Percentiles rank a stretch among this genome's conserved stretches.
phyloP scores from a whole-genome alignment of 2,329 filamentous ascomycete genomes.

The Stenocarpella maydis region DNA sequence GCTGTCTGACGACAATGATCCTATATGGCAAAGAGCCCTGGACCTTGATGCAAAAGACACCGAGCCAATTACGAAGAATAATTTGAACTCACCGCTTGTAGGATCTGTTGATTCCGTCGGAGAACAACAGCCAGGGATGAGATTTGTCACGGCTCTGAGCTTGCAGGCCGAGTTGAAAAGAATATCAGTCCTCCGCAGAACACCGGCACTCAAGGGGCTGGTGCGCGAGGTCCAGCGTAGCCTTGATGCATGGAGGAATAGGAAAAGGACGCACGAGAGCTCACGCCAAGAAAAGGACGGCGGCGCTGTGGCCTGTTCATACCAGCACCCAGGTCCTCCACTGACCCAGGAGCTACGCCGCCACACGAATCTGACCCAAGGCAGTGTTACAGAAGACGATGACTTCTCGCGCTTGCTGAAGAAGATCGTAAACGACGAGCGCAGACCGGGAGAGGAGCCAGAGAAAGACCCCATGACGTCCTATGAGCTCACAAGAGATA shows the following conservation, averaged over 20 bases:
- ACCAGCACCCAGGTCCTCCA: background rate
- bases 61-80: background rate
- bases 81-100: background rate
- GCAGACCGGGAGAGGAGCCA: background rate
- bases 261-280: background rate
- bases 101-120: background rate
- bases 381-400: slow-evolving; percentile 14
- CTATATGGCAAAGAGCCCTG: slow-evolving; percentile 17
- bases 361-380: slow-evolving; percentile 11
- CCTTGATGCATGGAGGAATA: slow-evolving; percentile 11
- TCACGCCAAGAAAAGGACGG: background rate
- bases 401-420: slow-evolving; percentile 14
- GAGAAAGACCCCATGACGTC: background rate
- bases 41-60: slow-evolving; percentile 15
- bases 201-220: slow-evolving; percentile 22
- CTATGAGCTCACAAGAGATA: slow-evolving; percentile 24
- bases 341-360: background rate
- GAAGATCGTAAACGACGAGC: slow-evolving; percentile 12
- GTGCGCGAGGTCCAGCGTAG: slow-evolving; percentile 19
- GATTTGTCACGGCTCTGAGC: slow-evolving; percentile 28
- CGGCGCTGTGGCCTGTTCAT: background rate
- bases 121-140: slow-evolving; percentile 19
- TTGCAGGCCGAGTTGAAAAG: slow-evolving; percentile 28
- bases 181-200: slow-evolving; percentile 22
- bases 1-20: background rate